These are phyloP conservation scores for Hypoxylon sp. DNA, from an alignment of 2,329 filamentous ascomycete genomes.

Conservation along the genomic window DNA sequence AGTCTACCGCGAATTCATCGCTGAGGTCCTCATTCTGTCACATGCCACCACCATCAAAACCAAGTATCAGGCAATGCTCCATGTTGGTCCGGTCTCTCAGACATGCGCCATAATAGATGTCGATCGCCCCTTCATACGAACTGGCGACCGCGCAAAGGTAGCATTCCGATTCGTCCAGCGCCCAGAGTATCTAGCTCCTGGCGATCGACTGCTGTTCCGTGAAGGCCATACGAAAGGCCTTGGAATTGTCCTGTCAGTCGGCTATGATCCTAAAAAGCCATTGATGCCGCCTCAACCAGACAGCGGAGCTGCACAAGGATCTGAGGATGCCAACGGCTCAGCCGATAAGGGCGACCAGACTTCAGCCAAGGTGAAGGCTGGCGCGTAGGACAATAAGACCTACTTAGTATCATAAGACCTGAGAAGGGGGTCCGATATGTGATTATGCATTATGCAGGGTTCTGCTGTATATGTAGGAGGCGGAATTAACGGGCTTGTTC, in stretches of 20 bases:
- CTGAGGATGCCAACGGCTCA: constrained; percentile 34
- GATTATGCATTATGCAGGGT: neutral
- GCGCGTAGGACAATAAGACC: constrained; percentile 32
- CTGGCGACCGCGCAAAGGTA: constrained; percentile 92
- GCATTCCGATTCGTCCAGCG: constrained; percentile 95
- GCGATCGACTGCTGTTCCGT: constrained; percentile 91
- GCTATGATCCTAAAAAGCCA: constrained; percentile 80
- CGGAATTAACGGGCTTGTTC: neutral
- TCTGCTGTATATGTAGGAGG: neutral
- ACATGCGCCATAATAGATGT: constrained; percentile 98
- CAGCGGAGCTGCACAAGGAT: constrained; percentile 20
- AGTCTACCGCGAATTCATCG: constrained; percentile 82
- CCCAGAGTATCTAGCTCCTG: constrained; percentile 90
- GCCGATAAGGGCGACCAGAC: constrained; percentile 35
- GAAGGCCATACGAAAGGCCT: constrained; percentile 96
- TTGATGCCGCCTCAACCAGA: constrained; percentile 51
- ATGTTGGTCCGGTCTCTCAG: constrained; percentile 94
- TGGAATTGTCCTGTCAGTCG: constrained; percentile 92
- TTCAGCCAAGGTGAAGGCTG: constrained; percentile 42
- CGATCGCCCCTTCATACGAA: constrained; percentile 94
- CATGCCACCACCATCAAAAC: constrained; percentile 98
- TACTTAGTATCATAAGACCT: constrained; percentile 17
- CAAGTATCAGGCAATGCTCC: constrained; percentile 98
- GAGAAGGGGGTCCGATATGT: neutral
- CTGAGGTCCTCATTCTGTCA: constrained; percentile 92